These are phyloP conservation scores for Hymenoscyphus fraxineus DNA, from an alignment of 2,329 filamentous ascomycete species.

Conservation along the genomic window DNA sequence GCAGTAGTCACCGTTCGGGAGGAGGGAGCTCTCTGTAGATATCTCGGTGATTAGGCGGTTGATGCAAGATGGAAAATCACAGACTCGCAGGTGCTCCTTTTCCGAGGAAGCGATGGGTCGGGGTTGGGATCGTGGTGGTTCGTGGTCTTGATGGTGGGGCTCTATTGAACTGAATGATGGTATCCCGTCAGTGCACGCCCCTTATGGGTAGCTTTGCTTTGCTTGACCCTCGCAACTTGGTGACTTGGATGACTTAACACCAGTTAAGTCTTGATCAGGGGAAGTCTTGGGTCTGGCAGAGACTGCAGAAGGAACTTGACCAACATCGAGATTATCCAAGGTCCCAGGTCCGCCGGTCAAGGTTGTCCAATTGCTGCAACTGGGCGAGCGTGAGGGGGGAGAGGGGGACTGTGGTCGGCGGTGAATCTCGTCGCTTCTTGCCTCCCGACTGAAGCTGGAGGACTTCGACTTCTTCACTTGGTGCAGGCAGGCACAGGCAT, in stretches of 20 bases:
- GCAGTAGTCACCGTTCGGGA: background rate
- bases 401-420: background rate
- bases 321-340: background rate
- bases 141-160: conserved; percentile 3
- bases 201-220: background rate
- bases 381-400: background rate
- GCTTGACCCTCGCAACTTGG: background rate
- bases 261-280: background rate
- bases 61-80: background rate
- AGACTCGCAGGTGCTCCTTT: background rate
- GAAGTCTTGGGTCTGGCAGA: background rate
- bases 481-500: too few relatives aligned
- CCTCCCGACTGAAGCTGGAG: background rate
- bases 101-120: background rate
- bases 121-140: background rate
- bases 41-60: background rate
- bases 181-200: conserved; percentile 1
- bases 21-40: background rate
- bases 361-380: background rate
- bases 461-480: background rate
- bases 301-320: background rate
- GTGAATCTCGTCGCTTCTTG: background rate
- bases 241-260: too few relatives aligned
- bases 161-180: conserved; percentile 1
- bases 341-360: background rate